Base-by-base conservation (phyloP, 2,329 filamentous ascomycete genomes). In the Thermochaetoides dissita region DNA sequence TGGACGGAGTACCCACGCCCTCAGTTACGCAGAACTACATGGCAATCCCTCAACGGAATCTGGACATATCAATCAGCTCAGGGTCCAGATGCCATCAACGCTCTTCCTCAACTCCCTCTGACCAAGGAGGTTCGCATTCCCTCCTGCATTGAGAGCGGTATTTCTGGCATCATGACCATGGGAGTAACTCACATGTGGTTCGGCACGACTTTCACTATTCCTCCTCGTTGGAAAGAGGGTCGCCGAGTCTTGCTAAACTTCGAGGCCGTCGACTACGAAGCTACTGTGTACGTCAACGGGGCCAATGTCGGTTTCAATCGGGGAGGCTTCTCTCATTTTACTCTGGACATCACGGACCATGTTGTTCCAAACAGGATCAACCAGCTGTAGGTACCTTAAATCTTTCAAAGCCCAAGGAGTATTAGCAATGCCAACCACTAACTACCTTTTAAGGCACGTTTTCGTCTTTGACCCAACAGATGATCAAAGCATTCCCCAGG, bases 401-500 rank as follows among this genome's bases (percentile, higher is more conserved):
- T 6, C 31, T n/a, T 33, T 6, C 31, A 33, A 33, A 33, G 31
- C 31, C 9, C 10, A 10, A 34, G 29, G 8, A n/a, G 12, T 36
- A 36, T 8, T 7, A 10, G 29, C 31, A 28, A 6, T 2, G 31
- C 3, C n/a, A 33, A n/a, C 31, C 6, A 10, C 10, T 10, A 32
- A 30, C 40, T 11, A 47, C 34, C 3, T 7, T 6, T 30, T 6
- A 38, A 78, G 74, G 6, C 63, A 76, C 17, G 74, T 84, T 2
- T 78, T 76, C 50, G 78, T 81, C 0, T 71, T 73, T 41, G 80
- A 84, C 46, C 80, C 80, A 0, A 83, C 80, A 0, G 79, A 84
- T 51, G 54, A 57, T 6, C 63, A 66, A 44, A 67, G 77, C 9
- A 77, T 80, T 35, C 79, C 79, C 0, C 68, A 81, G 36, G 80